Evolutionary conservation across 2,329 filamentous ascomycete genomes (phyloP), one percentile per base, ranked within the genome.

Genomic region (Fusarium guadeloupense): DNA sequence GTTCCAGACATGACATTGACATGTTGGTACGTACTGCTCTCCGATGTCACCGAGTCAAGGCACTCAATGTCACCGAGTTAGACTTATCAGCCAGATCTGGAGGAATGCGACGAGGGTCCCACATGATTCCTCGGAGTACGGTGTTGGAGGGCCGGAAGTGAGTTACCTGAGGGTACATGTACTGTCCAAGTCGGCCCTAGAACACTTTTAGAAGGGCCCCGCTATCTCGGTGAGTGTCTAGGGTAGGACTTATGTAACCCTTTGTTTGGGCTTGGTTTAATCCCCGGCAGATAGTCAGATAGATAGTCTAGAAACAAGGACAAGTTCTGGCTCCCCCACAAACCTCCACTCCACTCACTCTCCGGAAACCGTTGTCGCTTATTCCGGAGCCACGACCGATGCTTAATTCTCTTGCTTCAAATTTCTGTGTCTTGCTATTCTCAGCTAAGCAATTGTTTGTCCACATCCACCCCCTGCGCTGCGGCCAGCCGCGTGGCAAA

Each of bases 261-360:
- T n/a, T 39, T n/a, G 23, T 33, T 20, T 23, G 9, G n/a, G n/a
- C n/a, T 25, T 25, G 23, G 10, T 25, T 10, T 25, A 25, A 25
- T 25, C 23, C 9, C 23, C 5, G 23, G n/a, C n/a, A n/a, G n/a
- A n/a, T 25, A 25, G 23, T 25, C 23, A 9, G n/a, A n/a, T n/a
- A n/a, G n/a, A n/a, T 25, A 55, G 34, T 56, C 49, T 54, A 56
- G 53, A 56, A 56, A 49, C 21, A 23, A n/a, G n/a, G n/a, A n/a
- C n/a, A n/a, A n/a, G n/a, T n/a, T n/a, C n/a, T n/a, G n/a, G n/a
- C n/a, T n/a, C n/a, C n/a, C n/a, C n/a, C n/a, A n/a, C n/a, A n/a
- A n/a, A n/a, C n/a, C 47, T 47, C 50, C 48, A 42, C 55, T 59
- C 62, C 60, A 65, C 67, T 54, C 60, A 65, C 67, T 54, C 30